Evolutionary conservation across 2,329 filamentous ascomycete genomes (phyloP).

Genomic region (Alternaria triticimaculans): DNA sequence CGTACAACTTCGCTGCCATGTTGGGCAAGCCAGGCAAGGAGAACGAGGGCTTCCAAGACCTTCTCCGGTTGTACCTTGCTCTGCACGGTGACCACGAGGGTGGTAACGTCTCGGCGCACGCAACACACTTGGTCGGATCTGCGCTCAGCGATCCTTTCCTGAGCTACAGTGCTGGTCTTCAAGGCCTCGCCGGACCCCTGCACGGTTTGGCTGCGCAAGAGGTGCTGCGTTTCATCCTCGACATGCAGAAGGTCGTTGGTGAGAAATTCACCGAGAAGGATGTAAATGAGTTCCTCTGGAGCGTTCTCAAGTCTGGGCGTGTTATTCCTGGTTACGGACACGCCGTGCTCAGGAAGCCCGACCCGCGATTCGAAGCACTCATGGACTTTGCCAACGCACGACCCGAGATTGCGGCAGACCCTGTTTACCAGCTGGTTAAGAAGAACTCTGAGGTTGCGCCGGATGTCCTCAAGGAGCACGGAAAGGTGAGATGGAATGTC

Average conservation of each 20-base stretch:
- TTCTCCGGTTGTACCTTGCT: constrained; percentile 91
- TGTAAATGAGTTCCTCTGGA: constrained; percentile 89
- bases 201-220: constrained; percentile 96
- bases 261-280: constrained; percentile 78
- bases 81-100: constrained; percentile 98
- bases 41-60: constrained; percentile 93
- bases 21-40: constrained; percentile 87
- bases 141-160: constrained; percentile 95
- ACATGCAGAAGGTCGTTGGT: constrained; percentile 92
- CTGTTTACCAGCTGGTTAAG: constrained; percentile 92
- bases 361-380: constrained; percentile 93
- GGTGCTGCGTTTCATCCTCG: constrained; percentile 93
- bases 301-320: constrained; percentile 88
- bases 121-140: constrained; percentile 93
- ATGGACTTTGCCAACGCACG: constrained; percentile 93
- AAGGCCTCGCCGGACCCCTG: constrained; percentile 92
- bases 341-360: constrained; percentile 93
- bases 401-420: constrained; percentile 83
- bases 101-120: constrained; percentile 94
- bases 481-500: constrained; percentile 65
- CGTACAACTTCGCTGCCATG: constrained; percentile 98
- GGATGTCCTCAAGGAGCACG: constrained; percentile 88
- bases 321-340: constrained; percentile 96
- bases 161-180: constrained; percentile 92
- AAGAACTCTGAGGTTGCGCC: constrained; percentile 92